Base-by-base conservation (phyloP, 176 grass and related monocot genomes). In the Ampelocalamus luodianensis region DNA sequence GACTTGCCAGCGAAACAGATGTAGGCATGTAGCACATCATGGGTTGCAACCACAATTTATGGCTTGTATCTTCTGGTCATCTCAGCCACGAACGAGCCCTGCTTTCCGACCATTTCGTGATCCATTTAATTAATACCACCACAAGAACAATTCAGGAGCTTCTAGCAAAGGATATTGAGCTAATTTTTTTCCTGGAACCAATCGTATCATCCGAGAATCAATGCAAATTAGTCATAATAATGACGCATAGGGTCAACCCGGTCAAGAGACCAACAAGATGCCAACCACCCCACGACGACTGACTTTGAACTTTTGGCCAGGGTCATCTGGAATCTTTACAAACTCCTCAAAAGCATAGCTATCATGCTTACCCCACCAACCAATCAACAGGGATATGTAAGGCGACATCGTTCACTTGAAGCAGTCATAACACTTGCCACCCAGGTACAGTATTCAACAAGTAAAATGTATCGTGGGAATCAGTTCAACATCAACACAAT, bases 191-290 rank as follows among this genome's bases (percentile, higher is more conserved):
- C 6, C 15, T 26, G 12, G 34, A 8, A 13, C 32, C 34, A 9
- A 36, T 16, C 70, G 38, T 24, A 65, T 44, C n/a, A 44, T 56
- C 72, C 10, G 55, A 45, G 60, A 34, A 67, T 16, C 26, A 14
- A 9, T 48, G 22, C 51, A 17, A 78, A 24, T 4, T 68, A 70
- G 38, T 22, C 5, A 0, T 51, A 16, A 29, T 11, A 23, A 72
- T 36, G 29, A 36, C 16, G 29, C 8, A 8, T 23, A 13, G 14
- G 8, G 5, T 66, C 49, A 14, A 3, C 2, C 10, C 14, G 26
- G 62, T 69, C 39, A 82, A 82, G 61, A 27, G 20, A 82, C 37
- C 86, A 87, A 82, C 86, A 26, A 82, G 61, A 27, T 14, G 77
- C 37, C 86, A 87, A 82, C 86, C 20, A 61, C 78, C 46, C 71